Conservation (phyloP, 495 filamentous ascomycete species). For the Halenospora varia region DNA sequence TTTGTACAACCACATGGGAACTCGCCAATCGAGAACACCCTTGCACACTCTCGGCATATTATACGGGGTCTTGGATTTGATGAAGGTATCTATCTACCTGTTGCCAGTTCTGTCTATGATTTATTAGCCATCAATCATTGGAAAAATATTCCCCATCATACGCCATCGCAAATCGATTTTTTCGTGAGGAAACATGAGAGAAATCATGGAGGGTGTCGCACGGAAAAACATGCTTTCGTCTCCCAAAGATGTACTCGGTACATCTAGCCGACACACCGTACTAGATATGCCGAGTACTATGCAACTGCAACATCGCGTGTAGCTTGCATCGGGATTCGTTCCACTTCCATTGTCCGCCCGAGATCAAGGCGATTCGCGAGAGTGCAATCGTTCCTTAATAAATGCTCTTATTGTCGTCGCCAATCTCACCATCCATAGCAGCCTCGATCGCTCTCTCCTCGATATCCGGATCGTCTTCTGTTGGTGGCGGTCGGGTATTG, state of each 20-base stretch:
- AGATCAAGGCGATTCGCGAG: neutral
- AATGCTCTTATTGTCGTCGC: constrained; percentile 8
- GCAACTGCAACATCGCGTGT: neutral
- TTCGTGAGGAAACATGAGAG: too few relatives aligned
- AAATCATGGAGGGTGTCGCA: too few relatives aligned
- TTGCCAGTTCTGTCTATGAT: too few relatives aligned
- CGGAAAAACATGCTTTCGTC: too few relatives aligned
- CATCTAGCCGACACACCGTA: neutral
- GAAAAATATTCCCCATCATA: too few relatives aligned
- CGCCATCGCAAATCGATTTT: too few relatives aligned
- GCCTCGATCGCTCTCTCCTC: constrained; percentile 16
- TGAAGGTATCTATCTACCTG: too few relatives aligned
- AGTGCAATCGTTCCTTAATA: neutral
- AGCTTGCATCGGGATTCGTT: neutral
- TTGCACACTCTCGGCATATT: too few relatives aligned
- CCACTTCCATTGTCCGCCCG: neutral
- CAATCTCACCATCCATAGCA: constrained; percentile 4
- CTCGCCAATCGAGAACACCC: too few relatives aligned
- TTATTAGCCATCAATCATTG: too few relatives aligned
- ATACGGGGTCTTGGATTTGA: too few relatives aligned
- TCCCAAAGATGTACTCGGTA: too few relatives aligned
- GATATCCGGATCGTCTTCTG: constrained; percentile 20
- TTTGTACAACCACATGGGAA: neutral
- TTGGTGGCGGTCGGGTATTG: constrained; percentile 20
- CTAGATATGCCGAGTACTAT: neutral